Percentiles rank a stretch among this genome's conserved stretches.
Conservation (phyloP, 345 rosid genomes). For the Lenwebbia sp. region DNA sequence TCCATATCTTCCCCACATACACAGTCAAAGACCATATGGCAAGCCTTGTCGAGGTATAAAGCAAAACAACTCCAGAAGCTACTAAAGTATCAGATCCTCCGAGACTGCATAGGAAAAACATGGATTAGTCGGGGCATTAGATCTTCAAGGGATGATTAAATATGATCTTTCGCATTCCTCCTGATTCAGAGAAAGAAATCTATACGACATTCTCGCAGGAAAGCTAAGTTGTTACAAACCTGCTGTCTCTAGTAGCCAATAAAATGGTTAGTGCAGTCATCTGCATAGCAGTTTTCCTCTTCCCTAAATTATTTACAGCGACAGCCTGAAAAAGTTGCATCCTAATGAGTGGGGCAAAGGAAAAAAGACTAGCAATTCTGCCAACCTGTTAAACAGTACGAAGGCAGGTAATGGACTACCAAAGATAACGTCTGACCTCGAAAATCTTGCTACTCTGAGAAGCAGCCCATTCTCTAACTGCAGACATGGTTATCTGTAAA, state of each 20-base stretch:
- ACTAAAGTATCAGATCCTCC: slow-evolving; percentile 40
- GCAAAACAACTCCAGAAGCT: slow-evolving; percentile 67
- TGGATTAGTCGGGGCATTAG: neutral
- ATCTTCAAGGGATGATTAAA: neutral
- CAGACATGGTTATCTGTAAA: slow-evolving; percentile 92
- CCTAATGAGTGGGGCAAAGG: neutral
- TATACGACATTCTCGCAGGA: neutral
- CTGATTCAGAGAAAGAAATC: neutral
- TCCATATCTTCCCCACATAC: slow-evolving; percentile 76
- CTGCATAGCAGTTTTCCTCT: slow-evolving; percentile 99
- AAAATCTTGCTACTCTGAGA: slow-evolving; percentile 73
- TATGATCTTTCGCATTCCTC: neutral
- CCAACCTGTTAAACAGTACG: neutral
- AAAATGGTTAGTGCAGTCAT: slow-evolving; percentile 89
- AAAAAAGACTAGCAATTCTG: neutral
- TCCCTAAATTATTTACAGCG: slow-evolving; percentile 94
- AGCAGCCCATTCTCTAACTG: slow-evolving; percentile 99
- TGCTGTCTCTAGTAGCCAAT: slow-evolving; percentile 74
- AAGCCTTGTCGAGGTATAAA: slow-evolving; percentile 86
- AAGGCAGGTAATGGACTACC: neutral
- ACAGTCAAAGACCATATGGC: slow-evolving; percentile 84
- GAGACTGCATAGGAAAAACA: slow-evolving; percentile 26
- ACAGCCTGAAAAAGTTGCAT: slow-evolving; percentile 50
- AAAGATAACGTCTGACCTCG: slow-evolving; percentile 38
- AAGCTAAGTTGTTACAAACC: slow-evolving; percentile 13